Evolutionary conservation across 2,329 filamentous ascomycete species (phyloP), one percentile per base, ranked within the genome.

Genomic region (Xylaria sp.): DNA sequence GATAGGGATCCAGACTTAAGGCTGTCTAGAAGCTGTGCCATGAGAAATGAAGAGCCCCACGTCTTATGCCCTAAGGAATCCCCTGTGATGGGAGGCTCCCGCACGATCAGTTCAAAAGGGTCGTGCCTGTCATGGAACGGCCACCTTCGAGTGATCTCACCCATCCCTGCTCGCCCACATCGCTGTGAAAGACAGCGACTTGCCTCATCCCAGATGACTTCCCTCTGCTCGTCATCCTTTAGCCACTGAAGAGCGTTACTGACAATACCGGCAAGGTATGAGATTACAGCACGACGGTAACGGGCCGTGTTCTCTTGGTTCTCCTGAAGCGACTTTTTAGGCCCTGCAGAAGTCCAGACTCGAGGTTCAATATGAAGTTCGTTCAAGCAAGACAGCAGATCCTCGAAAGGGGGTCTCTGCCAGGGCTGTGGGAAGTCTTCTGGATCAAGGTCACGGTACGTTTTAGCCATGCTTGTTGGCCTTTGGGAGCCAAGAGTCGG

Each of bases 41-140:
- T 88, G 2, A 97, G 86, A 76, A 94, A 97, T 0, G 94, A 95
- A 0, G 94, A 95, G 0, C 92, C 93, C 96, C 96, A 98, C 0
- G 96, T 99, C 80, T 99, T 98, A 79, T 97, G 86, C 1, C 96
- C 96, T 20, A 98, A 84, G 67, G 93, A 92, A 79, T 97, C 95
- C 6, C 92, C 92, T 0, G 93, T 97, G 65, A 98, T 84, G 0
- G 94, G 90, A 1, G 96, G 96, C 78, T 99, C 96, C 65, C 93
- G 87, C 46, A 99, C 89, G 42, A 87, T 85, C 59, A 99, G 83
- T 54, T 90, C 86, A 73, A 94, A 85, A 1, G 80, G 73, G 31
- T 78, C 75, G 3, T 74, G 67, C 4, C 75, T 74, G 5, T 74
- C 72, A 26, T 79, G 74, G 70, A 89, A 87, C 1, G 85, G 85